Percentiles rank a stretch among this genome's conserved stretches.
phyloP scores from a whole-genome alignment of 148 eudicot species.

The Cornus suecica region DNA sequence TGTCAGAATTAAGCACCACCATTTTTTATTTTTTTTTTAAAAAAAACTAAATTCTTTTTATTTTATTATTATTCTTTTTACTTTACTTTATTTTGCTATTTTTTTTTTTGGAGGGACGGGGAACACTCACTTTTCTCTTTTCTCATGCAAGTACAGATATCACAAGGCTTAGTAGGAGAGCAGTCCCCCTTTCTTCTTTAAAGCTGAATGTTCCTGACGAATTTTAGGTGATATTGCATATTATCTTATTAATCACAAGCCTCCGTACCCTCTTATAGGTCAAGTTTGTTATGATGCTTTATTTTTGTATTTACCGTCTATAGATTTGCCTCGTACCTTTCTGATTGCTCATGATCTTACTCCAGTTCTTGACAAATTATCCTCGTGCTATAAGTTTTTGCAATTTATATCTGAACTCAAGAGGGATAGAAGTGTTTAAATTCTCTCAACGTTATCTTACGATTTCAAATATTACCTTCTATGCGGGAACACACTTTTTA shows the following conservation, averaged over 20 bases:
- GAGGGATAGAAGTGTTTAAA: background rate
- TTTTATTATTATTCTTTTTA: no score
- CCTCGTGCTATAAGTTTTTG: background rate
- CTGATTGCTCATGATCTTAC: background rate
- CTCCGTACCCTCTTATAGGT: background rate
- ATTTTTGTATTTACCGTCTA: background rate
- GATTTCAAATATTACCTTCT: background rate
- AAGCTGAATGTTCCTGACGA: background rate
- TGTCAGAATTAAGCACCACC: no score
- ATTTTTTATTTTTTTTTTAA: no score
- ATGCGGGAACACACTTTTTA: background rate
- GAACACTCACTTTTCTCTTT: no score
- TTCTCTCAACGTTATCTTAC: background rate
- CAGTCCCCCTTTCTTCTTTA: no score
- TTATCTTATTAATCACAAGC: background rate
- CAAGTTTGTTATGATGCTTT: background rate
- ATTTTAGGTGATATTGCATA: background rate
- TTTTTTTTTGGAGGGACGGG: no score
- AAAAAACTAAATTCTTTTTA: no score
- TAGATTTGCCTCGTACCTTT: background rate
- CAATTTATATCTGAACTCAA: background rate
- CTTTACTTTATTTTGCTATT: no score
- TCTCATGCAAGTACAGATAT: no score
- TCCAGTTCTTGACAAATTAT: background rate
- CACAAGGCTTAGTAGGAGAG: no score